Evolutionary conservation across 441 rosid genomes (phyloP).

Genomic region (Bocquillonia castaneifolia): DNA sequence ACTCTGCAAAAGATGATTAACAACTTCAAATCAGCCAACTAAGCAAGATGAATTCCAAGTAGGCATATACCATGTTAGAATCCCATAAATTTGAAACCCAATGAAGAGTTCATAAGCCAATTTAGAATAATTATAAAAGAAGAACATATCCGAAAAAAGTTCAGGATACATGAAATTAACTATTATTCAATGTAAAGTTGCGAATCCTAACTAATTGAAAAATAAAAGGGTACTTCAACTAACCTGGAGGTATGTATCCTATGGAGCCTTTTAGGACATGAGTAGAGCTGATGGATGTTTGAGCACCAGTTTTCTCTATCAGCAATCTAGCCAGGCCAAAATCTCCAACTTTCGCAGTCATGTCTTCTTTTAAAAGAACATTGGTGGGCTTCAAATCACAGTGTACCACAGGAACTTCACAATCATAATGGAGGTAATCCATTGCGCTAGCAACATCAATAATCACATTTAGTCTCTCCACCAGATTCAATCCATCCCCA

Average conservation of each 20-base stretch:
- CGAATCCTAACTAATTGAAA: too few species aligned
- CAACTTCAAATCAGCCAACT: too few species aligned
- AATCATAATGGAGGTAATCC: conserved; percentile 53
- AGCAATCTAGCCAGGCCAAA: conserved; percentile 44
- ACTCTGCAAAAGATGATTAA: too few species aligned
- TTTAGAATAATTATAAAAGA: too few species aligned
- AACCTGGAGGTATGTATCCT: conserved; percentile 59
- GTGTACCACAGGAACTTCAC: conserved; percentile 40
- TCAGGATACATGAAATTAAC: too few species aligned
- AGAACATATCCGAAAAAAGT: too few species aligned
- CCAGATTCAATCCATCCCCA: conserved; percentile 34
- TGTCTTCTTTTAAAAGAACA: conserved; percentile 37
- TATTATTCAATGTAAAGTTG: too few species aligned
- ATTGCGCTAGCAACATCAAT: conserved; percentile 44
- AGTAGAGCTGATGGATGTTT: conserved; percentile 35
- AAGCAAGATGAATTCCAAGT: too few species aligned
- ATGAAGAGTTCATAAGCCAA: too few species aligned
- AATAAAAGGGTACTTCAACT: too few species aligned
- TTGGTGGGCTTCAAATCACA: conserved; percentile 59
- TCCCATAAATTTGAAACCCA: too few species aligned
- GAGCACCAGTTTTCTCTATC: conserved; percentile 11
- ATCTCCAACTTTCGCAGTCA: conserved; percentile 53
- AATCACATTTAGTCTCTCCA: conserved; percentile 40
- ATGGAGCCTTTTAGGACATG: conserved; percentile 43
- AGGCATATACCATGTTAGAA: too few species aligned